Evolutionary conservation across 2,329 filamentous ascomycete genomes (phyloP).

Genomic region (Nemania diffusa): DNA sequence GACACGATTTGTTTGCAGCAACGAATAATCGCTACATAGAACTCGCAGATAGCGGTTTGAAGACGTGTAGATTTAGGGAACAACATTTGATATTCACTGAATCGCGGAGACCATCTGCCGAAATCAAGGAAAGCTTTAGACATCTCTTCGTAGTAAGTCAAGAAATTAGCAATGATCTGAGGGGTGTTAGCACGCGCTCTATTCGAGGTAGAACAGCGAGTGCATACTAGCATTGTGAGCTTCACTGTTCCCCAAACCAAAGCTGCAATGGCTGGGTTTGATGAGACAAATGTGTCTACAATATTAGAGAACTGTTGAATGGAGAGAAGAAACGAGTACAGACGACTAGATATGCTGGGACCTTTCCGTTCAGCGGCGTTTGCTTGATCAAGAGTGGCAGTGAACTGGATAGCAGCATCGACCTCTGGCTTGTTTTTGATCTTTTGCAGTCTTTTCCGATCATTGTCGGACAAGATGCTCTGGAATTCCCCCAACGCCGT

Average conservation of each 20-base stretch:
- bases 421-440: conserved; percentile 40
- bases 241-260: conserved; percentile 57
- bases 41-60: conserved; percentile 50
- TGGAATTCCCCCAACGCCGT: conserved; percentile 23
- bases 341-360: conserved; percentile 45
- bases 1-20: conserved; percentile 44
- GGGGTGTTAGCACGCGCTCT: conserved; percentile 11
- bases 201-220: not conserved
- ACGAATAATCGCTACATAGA: conserved; percentile 50
- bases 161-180: conserved; percentile 50
- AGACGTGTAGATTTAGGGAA: conserved; percentile 50
- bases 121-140: conserved; percentile 52
- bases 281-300: conserved; percentile 52
- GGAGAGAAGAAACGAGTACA: conserved; percentile 50
- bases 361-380: conserved; percentile 39
- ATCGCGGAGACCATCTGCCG: conserved; percentile 49
- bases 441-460: conserved; percentile 19
- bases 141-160: conserved; percentile 54
- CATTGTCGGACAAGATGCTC: conserved; percentile 10
- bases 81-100: conserved; percentile 52
- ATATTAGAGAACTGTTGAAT: conserved; percentile 52
- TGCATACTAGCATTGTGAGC: conserved; percentile 51
- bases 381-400: conserved; percentile 45
- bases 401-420: conserved; percentile 49
- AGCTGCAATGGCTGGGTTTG: conserved; percentile 52